Evolutionary conservation across 2,329 filamentous ascomycete species (phyloP).

Genomic region (Huntiella moniliformis): DNA sequence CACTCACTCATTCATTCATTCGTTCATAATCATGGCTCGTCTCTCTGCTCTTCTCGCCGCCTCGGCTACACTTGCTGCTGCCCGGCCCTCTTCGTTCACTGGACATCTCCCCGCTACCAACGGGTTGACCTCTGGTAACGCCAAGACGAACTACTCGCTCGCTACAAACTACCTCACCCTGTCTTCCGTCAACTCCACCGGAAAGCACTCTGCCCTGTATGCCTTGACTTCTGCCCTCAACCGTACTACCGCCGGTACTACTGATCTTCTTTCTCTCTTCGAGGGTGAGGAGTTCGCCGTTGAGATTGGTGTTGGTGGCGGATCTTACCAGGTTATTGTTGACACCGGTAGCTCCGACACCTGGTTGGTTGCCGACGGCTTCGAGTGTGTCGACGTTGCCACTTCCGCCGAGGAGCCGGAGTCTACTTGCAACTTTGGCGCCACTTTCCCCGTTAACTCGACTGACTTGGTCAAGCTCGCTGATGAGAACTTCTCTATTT

Average conservation of each 20-base stretch:
- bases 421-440: constrained; percentile 7
- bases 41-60: constrained; percentile 2
- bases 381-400: constrained; percentile 1
- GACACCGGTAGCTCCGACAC: constrained; percentile 8
- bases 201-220: constrained; percentile 7
- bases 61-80: constrained; percentile 1
- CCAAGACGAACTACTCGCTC: not conserved
- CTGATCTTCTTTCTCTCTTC: constrained; percentile 4
- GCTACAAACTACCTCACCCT: constrained; percentile 2
- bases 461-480: not conserved
- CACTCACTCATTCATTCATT: not conserved
- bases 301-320: constrained; percentile 2
- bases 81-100: not conserved
- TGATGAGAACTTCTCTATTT: constrained; percentile 8
- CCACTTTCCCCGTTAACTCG: constrained; percentile 1
- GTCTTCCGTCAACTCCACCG: not conserved
- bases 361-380: constrained; percentile 12
- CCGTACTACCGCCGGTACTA: not conserved
- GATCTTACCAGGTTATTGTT: constrained; percentile 6
- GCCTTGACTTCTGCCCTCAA: not conserved
- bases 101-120: constrained; percentile 3
- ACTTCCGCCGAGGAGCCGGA: not conserved
- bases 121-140: not conserved
- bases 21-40: constrained; percentile 1
- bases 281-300: constrained; percentile 9